Conservation (phyloP, 768 basidiomycete genomes). For the Russula brevipes region DNA sequence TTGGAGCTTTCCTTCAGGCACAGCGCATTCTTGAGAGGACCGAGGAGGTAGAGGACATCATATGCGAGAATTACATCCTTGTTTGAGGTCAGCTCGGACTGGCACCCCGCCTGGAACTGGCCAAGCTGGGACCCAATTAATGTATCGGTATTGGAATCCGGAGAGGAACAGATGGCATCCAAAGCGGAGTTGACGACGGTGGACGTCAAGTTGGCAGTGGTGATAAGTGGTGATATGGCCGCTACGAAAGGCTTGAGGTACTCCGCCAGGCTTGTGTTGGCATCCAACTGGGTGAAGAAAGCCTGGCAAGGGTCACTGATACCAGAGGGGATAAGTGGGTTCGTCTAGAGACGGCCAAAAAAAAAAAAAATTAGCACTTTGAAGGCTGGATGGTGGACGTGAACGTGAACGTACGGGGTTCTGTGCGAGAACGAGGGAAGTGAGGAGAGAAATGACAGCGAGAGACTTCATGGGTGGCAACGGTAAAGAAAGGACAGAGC, state of each 20-base stretch:
- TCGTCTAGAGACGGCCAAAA: slow-evolving; percentile 27
- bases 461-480: slow-evolving; percentile 47
- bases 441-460: slow-evolving; percentile 46
- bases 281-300: slow-evolving; percentile 63
- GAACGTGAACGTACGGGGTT: slow-evolving; percentile 20
- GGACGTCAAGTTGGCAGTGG: slow-evolving; percentile 40
- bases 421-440: slow-evolving; percentile 48
- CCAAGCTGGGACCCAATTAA: slow-evolving; percentile 57
- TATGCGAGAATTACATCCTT: slow-evolving; percentile 57
- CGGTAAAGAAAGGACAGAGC: slow-evolving; percentile 12
- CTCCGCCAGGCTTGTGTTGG: slow-evolving; percentile 45
- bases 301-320: slow-evolving; percentile 50
- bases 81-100: slow-evolving; percentile 58
- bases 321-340: slow-evolving; percentile 61
- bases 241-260: slow-evolving; percentile 62
- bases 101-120: slow-evolving; percentile 67
- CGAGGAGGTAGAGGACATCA: slow-evolving; percentile 71
- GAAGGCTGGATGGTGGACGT: slow-evolving; percentile 14
- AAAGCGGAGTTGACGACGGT: slow-evolving; percentile 49
- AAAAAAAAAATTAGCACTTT: slow-evolving; percentile 27
- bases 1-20: slow-evolving; percentile 72
- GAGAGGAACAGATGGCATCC: slow-evolving; percentile 47
- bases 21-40: slow-evolving; percentile 59
- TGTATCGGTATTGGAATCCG: slow-evolving; percentile 48
- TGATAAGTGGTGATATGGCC: slow-evolving; percentile 52